Percentiles rank a stretch among this genome's conserved stretches.
Conservation (phyloP, 2,329 filamentous ascomycete species). For the Dactylellina cionopaga region DNA sequence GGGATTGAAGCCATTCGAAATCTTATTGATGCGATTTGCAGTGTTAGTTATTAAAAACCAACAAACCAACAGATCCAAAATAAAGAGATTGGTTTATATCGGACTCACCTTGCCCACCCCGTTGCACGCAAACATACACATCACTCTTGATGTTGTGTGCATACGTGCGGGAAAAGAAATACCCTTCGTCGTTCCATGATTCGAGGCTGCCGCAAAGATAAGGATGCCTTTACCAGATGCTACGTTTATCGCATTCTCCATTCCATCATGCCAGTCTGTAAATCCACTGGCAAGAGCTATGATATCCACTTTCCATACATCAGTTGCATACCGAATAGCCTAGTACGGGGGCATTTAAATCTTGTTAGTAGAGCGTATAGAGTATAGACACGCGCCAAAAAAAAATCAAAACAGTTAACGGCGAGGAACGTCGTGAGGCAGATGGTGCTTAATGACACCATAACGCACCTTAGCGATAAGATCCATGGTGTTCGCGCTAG, state of each 20-base stretch:
- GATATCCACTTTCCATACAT: not conserved
- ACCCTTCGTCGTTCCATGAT: not conserved
- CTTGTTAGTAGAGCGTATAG: too few species aligned
- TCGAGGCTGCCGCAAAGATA: not conserved
- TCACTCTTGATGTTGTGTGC: not conserved
- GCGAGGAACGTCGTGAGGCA: too few species aligned
- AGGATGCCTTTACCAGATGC: not conserved
- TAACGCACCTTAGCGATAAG: too few species aligned
- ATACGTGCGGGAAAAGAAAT: not conserved
- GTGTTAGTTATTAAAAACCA: too few species aligned
- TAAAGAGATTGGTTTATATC: too few species aligned
- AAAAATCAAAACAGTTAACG: too few species aligned
- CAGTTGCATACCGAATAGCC: not conserved
- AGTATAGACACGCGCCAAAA: too few species aligned
- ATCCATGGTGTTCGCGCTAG: not conserved
- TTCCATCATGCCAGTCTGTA: not conserved
- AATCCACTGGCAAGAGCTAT: not conserved
- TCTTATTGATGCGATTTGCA: too few species aligned
- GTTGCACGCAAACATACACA: conserved; percentile 1
- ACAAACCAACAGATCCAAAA: too few species aligned
- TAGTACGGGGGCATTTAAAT: too few species aligned
- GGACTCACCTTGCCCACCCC: not conserved
- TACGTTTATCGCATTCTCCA: not conserved
- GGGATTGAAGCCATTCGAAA: not conserved
- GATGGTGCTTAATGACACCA: too few species aligned